Evolutionary conservation across 345 rosid species (phyloP).

Genomic region (Eucalyptus polybractea): DNA sequence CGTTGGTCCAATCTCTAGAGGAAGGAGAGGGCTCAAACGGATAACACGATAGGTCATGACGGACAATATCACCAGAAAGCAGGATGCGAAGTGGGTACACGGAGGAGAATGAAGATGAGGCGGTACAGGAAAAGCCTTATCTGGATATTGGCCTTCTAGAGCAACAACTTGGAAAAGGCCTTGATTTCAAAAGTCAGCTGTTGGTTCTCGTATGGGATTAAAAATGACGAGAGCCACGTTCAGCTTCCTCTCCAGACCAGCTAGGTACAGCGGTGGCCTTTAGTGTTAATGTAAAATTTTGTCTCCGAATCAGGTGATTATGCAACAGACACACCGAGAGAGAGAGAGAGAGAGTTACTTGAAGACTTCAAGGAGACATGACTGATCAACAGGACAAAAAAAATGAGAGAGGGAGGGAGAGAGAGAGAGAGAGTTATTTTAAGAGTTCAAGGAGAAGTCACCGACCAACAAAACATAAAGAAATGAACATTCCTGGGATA

Average conservation of each 20-base stretch:
- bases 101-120: not conserved
- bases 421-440: not conserved
- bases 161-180: not conserved
- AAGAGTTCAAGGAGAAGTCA: not conserved
- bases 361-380: not conserved
- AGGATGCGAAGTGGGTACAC: not conserved
- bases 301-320: not conserved
- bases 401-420: not conserved
- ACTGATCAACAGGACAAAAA: not conserved
- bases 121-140: not conserved
- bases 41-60: not conserved
- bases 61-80: not conserved
- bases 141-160: not conserved
- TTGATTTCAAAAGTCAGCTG: not conserved
- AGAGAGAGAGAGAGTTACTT: not conserved
- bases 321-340: not conserved
- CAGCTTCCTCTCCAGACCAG: no score
- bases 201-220: accelerated
- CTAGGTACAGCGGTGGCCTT: no score
- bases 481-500: not conserved
- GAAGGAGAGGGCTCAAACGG: not conserved
- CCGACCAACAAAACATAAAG: not conserved
- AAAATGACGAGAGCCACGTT: not conserved
- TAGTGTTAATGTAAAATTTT: not conserved
- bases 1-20: no score